Conservation (phyloP, 2,329 filamentous ascomycete species). For the Botryotinia globosa region DNA sequence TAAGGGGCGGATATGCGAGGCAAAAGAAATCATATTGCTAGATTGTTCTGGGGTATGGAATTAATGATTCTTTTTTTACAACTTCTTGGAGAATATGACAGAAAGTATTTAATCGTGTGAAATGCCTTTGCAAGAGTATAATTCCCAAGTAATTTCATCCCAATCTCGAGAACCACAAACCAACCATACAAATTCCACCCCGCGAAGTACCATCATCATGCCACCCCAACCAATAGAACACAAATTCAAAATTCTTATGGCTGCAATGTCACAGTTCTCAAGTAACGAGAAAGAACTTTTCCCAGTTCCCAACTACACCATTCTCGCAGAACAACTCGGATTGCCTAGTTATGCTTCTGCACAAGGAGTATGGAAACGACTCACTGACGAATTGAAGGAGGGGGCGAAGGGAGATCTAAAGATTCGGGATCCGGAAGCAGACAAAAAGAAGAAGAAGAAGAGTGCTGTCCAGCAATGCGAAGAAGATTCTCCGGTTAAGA, state of each 20-base stretch:
- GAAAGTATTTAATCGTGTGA: neutral
- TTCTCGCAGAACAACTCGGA: neutral
- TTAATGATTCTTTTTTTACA: neutral
- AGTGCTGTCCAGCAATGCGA: neutral
- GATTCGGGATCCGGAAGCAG: neutral
- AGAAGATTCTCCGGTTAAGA: neutral
- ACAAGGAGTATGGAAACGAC: neutral
- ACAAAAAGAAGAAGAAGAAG: neutral
- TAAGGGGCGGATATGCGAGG: constrained; percentile 4
- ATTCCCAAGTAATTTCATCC: neutral
- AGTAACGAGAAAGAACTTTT: neutral
- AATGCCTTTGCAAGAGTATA: neutral
- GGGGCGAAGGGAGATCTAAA: neutral
- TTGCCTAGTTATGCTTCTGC: neutral
- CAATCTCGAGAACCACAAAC: neutral
- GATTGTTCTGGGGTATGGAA: neutral
- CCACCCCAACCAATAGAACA: neutral
- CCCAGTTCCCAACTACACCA: neutral
- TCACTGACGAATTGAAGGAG: neutral
- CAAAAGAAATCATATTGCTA: neutral
- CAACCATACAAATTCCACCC: neutral
- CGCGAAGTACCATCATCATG: neutral
- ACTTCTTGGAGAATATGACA: neutral
- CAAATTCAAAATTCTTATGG: neutral
- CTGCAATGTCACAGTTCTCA: neutral